phyloP scores from a whole-genome alignment of 2,329 filamentous ascomycete species.

The Blumeriella jaapii region DNA sequence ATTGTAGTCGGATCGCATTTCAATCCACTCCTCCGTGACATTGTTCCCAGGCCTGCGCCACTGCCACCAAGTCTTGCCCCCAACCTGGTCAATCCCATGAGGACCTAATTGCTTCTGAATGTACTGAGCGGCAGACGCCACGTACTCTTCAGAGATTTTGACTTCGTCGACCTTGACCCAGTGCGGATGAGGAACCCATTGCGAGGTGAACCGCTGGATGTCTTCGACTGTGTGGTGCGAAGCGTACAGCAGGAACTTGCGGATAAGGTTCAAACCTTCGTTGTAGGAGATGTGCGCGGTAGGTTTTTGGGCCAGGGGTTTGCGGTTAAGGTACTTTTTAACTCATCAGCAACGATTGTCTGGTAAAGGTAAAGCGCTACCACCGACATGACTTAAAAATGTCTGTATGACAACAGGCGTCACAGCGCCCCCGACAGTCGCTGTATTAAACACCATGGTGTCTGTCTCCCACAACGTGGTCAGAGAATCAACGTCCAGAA shows the following conservation, averaged over 20 bases:
- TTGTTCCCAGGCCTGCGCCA: conserved; percentile 60
- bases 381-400: conserved; percentile 73
- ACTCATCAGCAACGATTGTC: conserved; percentile 2
- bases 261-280: conserved; percentile 78
- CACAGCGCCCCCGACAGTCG: conserved; percentile 71
- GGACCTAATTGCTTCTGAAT: conserved; percentile 66
- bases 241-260: conserved; percentile 73
- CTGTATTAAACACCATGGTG: conserved; percentile 52
- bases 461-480: too few species aligned
- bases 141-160: conserved; percentile 49
- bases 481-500: too few species aligned
- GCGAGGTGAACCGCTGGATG: conserved; percentile 78
- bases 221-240: conserved; percentile 89
- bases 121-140: conserved; percentile 53
- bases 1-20: conserved; percentile 76
- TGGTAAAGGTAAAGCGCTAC: conserved; percentile 14
- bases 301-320: conserved; percentile 63
- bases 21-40: conserved; percentile 85
- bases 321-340: conserved; percentile 67
- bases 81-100: conserved; percentile 62
- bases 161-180: conserved; percentile 75
- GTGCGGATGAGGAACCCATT: conserved; percentile 80
- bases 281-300: conserved; percentile 90
- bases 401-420: conserved; percentile 83
- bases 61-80: conserved; percentile 80